Base-by-base conservation (phyloP, 2,329 filamentous ascomycete genomes). In the Thyridium curvatum region DNA sequence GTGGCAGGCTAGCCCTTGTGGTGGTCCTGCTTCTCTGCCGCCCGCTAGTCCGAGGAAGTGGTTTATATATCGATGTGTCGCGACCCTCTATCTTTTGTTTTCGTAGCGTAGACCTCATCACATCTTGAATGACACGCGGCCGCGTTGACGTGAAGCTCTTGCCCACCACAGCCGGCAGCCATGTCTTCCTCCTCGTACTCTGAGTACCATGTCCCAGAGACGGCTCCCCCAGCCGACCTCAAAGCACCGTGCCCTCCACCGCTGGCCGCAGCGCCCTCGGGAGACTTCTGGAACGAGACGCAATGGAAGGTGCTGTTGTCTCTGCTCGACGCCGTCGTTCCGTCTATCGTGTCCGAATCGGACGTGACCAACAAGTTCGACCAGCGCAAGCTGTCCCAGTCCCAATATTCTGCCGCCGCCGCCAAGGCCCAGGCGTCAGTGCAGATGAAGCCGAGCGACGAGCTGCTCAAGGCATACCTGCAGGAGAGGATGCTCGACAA, bases 271-370 rank as follows among this genome's bases (percentile, higher is more conserved):
- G 41, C 48, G 5, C 53, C 55, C 15, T 9, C 45, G 0, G 51
- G 49, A 6, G 50, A 56, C 43, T 70, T 66, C 51, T 68, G 73
- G 47, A 62, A 56, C 31, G 58, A 65, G 35, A 54, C 59, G 14
- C 71, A 78, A 59, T 81, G 77, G 77, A 54, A 63, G 30, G 69
- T 71, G 3, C 51, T 80, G 32, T 64, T 71, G 46, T 64, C 75
- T 3, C 57, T 81, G 7, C 55, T 79, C 31, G 76, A 81, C 46
- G 73, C 71, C n/a, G 58, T 77, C 14, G 59, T 86, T 26, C 80
- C 82, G 3, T 71, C 79, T 15, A 66, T 86, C 44, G 67, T 65
- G 15, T 53, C 65, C 12, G 59, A 65, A 12, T 59, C 65, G 14
- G 49, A 55, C 15, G 48, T 58, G 15, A 52, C 53, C 12, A 66